These are phyloP conservation scores for Xylaria scruposa DNA, from an alignment of 495 filamentous ascomycete genomes.

Conservation along the genomic window DNA sequence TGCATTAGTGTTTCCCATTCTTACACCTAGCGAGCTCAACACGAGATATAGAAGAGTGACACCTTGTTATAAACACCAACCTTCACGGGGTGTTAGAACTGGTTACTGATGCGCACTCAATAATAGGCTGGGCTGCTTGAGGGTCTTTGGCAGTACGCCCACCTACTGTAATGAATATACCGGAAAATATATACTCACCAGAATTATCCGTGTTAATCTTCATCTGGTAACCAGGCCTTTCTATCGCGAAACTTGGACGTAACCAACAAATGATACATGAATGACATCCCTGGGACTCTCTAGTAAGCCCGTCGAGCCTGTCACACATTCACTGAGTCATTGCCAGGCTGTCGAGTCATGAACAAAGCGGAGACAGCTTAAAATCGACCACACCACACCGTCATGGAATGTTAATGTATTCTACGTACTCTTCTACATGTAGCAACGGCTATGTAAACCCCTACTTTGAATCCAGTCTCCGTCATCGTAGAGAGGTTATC, in stretches of 20 bases:
- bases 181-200: background rate
- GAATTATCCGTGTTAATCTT: background rate
- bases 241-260: slow-evolving; percentile 8
- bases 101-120: background rate
- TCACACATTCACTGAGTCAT: slow-evolving; percentile 1
- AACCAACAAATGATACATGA: slow-evolving; percentile 1
- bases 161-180: too few relatives aligned
- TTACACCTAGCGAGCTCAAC: background rate
- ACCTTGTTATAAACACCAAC: background rate
- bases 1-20: background rate
- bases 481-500: background rate
- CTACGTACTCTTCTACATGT: background rate
- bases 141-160: too few relatives aligned
- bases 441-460: background rate
- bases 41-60: background rate
- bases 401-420: background rate
- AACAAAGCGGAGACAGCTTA: background rate
- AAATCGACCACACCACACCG: slow-evolving; percentile 7
- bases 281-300: background rate
- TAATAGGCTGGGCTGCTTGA: background rate
- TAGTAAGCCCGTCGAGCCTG: background rate
- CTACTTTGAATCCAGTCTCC: background rate
- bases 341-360: background rate
- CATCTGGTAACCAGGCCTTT: background rate
- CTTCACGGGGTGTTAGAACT: background rate